Percentiles rank a stretch among this genome's conserved stretches.
phyloP scores from a whole-genome alignment of 2,329 filamentous ascomycete genomes.

The Claviceps maximensis region DNA sequence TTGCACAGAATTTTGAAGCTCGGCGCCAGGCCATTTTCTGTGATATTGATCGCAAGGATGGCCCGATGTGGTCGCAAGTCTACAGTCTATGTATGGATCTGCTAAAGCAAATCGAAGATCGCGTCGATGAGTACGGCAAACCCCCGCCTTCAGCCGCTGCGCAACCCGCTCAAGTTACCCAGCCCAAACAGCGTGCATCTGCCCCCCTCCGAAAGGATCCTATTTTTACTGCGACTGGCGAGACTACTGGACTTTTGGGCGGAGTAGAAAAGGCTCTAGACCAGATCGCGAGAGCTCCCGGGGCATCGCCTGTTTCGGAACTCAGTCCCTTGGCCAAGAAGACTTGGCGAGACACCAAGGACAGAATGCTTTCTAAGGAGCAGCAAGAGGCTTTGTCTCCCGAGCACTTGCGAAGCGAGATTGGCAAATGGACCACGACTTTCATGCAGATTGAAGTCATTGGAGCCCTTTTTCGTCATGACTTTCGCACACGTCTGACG shows the following conservation, averaged over 20 bases:
- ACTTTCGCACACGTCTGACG: conserved; percentile 51
- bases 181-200: conserved; percentile 22
- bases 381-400: conserved; percentile 40
- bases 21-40: conserved; percentile 71
- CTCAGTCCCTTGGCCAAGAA: conserved; percentile 39
- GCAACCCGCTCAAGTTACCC: conserved; percentile 14
- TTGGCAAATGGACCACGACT: conserved; percentile 32
- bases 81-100: conserved; percentile 55
- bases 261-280: conserved; percentile 34
- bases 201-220: conserved; percentile 31
- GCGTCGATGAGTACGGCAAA: conserved; percentile 50
- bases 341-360: conserved; percentile 32
- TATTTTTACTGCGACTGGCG: conserved; percentile 28
- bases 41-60: conserved; percentile 73
- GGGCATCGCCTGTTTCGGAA: conserved; percentile 32
- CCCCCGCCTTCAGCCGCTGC: conserved; percentile 22
- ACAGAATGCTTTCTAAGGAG: conserved; percentile 36
- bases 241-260: conserved; percentile 24
- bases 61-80: conserved; percentile 71
- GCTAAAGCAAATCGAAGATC: conserved; percentile 51
- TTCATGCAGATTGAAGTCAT: conserved; percentile 37
- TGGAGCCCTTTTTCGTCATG: conserved; percentile 57
- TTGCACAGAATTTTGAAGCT: conserved; percentile 60
- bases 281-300: conserved; percentile 32
- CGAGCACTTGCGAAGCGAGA: conserved; percentile 33